These are phyloP conservation scores for Tricholoma saponaceum DNA, from an alignment of 768 basidiomycete species.

Conservation along the genomic window DNA sequence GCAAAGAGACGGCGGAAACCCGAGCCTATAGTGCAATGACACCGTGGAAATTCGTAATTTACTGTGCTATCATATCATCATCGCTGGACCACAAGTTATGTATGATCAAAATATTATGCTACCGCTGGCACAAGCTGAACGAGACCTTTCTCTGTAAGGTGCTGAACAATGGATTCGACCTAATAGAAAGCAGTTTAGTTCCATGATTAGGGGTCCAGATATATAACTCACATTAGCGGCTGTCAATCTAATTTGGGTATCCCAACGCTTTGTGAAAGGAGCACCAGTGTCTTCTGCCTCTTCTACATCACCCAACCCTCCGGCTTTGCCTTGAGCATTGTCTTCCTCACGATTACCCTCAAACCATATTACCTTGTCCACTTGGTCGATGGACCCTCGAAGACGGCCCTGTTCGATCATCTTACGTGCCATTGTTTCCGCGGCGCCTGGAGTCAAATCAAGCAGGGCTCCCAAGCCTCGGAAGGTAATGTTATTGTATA, in stretches of 20 bases:
- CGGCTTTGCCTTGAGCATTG: conserved; percentile 90
- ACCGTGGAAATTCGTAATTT: conserved; percentile 19
- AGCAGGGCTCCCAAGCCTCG: conserved; percentile 87
- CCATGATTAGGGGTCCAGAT: background rate
- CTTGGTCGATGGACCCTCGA: conserved; percentile 93
- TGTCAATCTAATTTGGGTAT: conserved; percentile 85
- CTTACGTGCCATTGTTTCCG: conserved; percentile 95
- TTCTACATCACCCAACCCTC: conserved; percentile 87
- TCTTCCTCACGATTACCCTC: conserved; percentile 85
- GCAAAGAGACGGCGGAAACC: conserved; percentile 74
- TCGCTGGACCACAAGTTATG: conserved; percentile 7
- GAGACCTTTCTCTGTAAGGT: conserved; percentile 69
- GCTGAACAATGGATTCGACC: conserved; percentile 88
- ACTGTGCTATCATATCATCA: conserved; percentile 24
- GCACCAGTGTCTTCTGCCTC: conserved; percentile 85
- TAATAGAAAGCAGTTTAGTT: conserved; percentile 22
- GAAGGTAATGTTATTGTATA: conserved; percentile 98
- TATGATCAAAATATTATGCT: conserved; percentile 13
- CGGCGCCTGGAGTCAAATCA: conserved; percentile 86
- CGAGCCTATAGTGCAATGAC: conserved; percentile 41
- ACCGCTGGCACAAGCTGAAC: conserved; percentile 33
- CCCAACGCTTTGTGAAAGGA: conserved; percentile 94
- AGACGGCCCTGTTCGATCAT: conserved; percentile 99
- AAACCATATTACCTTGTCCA: conserved; percentile 92
- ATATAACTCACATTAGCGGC: conserved; percentile 69